Evolutionary conservation across 768 basidiomycete species (phyloP).

Genomic region (Flagelloscypha sp.): DNA sequence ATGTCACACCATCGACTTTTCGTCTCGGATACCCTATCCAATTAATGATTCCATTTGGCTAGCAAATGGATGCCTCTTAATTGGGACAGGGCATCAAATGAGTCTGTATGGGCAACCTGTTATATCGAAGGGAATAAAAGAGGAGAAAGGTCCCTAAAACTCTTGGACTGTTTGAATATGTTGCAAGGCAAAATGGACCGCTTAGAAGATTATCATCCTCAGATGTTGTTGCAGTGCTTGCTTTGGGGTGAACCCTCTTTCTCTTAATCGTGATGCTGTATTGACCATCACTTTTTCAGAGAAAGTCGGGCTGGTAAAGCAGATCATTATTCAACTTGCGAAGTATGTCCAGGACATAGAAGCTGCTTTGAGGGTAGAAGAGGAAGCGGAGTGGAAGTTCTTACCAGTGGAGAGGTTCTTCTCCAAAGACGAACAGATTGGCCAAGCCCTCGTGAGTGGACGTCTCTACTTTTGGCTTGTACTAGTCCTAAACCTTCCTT

Average conservation of each 20-base stretch:
- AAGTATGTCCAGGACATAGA: slow-evolving; percentile 30
- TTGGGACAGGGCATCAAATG: slow-evolving; percentile 80
- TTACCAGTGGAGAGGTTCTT: slow-evolving; percentile 54
- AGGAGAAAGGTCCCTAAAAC: slow-evolving; percentile 8
- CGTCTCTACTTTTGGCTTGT: slow-evolving; percentile 1
- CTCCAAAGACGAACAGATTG: slow-evolving; percentile 24
- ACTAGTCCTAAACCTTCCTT: background rate
- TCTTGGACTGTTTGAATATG: slow-evolving; percentile 70
- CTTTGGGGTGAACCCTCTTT: slow-evolving; percentile 65
- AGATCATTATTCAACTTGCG: slow-evolving; percentile 64
- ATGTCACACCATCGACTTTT: slow-evolving; percentile 55
- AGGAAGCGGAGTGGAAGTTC: slow-evolving; percentile 32
- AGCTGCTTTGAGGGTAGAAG: slow-evolving; percentile 16
- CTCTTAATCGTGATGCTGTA: slow-evolving; percentile 1
- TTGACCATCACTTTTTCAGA: slow-evolving; percentile 42
- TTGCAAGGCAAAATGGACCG: slow-evolving; percentile 78
- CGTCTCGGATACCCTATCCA: slow-evolving; percentile 53
- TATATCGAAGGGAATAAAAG: slow-evolving; percentile 12
- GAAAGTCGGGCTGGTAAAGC: slow-evolving; percentile 79
- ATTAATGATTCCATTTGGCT: slow-evolving; percentile 93
- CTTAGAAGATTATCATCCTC: slow-evolving; percentile 88
- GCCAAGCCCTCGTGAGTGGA: slow-evolving; percentile 13
- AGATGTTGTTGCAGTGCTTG: slow-evolving; percentile 85
- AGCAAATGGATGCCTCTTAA: slow-evolving; percentile 69
- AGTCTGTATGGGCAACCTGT: slow-evolving; percentile 58